Percentiles rank a stretch among this genome's conserved stretches.
Conservation (phyloP, 345 rosid genomes). For the Psidium guajava region DNA sequence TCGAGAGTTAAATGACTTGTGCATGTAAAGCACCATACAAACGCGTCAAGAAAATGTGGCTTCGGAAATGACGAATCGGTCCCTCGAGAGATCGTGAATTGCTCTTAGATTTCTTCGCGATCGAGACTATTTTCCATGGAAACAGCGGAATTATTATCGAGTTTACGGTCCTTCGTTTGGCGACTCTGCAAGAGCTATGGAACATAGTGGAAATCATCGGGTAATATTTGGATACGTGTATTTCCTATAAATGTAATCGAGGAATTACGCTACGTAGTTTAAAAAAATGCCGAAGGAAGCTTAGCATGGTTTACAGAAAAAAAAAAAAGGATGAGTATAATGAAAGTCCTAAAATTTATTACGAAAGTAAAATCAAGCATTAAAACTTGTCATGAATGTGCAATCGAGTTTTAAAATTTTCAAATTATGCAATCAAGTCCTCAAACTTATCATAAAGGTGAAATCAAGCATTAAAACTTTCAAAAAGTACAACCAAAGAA, state of each 20-base stretch:
- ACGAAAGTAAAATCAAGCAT: no score
- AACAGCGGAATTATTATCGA: background rate
- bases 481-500: no score
- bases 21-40: background rate
- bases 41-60: background rate
- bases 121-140: rapidly evolving
- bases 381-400: no score
- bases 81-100: background rate
- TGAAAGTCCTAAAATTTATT: no score
- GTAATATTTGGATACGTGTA: background rate
- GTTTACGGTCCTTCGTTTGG: rapidly evolving
- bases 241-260: background rate
- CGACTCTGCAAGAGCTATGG: background rate
- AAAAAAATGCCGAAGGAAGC: background rate
- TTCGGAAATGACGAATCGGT: background rate
- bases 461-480: no score
- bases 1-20: background rate
- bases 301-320: background rate
- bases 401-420: no score
- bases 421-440: no score
- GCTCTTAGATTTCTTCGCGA: background rate
- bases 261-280: background rate
- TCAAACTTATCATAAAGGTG: no score
- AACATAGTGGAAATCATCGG: background rate
- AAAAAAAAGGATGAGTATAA: no score